phyloP scores from a whole-genome alignment of 129 eudicot species.

The Chrysanthemum lavandulifolium region DNA sequence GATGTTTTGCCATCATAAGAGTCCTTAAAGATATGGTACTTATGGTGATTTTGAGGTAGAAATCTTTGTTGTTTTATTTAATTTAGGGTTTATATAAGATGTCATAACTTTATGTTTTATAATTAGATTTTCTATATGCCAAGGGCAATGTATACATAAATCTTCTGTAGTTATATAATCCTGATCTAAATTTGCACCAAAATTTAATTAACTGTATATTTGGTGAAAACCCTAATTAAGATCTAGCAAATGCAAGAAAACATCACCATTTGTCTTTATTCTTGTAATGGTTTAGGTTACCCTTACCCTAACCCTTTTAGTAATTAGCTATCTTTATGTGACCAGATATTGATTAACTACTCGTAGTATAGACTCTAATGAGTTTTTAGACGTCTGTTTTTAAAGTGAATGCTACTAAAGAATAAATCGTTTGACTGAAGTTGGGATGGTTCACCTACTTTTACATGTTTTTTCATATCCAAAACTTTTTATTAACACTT shows the following conservation, averaged over 20 bases:
- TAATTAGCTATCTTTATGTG: too few species aligned
- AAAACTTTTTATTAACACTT: not conserved
- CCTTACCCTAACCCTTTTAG: not conserved
- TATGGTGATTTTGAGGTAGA: constrained; percentile 18
- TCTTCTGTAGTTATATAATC: not conserved
- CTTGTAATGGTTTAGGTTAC: constrained; percentile 22
- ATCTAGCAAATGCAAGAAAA: constrained; percentile 26
- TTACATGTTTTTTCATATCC: not conserved
- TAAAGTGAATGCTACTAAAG: not conserved
- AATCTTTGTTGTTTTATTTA: constrained; percentile 21
- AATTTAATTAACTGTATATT: not conserved
- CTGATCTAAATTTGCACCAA: not conserved
- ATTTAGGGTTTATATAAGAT: constrained; percentile 19
- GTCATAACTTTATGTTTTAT: constrained; percentile 5
- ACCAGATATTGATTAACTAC: not conserved
- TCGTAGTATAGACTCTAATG: not conserved
- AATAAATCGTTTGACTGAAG: not conserved
- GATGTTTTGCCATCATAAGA: not conserved
- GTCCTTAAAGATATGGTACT: constrained; percentile 15
- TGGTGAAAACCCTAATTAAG: constrained; percentile 23
- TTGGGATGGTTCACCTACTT: not conserved
- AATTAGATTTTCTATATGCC: not conserved
- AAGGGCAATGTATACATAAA: constrained; percentile 3
- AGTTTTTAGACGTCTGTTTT: not conserved
- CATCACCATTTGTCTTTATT: constrained; percentile 15